Conservation (phyloP, 2,329 filamentous ascomycete species). For the Colletotrichum limetticola region DNA sequence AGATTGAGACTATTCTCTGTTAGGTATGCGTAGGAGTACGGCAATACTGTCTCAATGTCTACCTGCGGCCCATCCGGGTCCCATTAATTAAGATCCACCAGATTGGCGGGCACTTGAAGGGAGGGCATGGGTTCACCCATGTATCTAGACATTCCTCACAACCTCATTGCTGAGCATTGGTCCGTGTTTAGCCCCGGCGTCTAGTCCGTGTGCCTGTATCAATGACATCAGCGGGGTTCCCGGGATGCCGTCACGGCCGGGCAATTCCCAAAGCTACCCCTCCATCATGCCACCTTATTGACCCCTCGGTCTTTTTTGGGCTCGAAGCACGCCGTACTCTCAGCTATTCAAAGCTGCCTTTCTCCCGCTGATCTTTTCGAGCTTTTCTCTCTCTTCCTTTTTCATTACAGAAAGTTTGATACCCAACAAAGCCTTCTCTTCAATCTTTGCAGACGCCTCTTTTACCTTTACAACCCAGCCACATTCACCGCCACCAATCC, state of each 20-base stretch:
- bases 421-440: not conserved
- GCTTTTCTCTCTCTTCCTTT: not conserved
- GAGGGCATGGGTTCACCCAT: constrained; percentile 4
- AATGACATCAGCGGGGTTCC: constrained; percentile 34
- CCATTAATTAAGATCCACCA: constrained; percentile 18
- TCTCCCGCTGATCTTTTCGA: not conserved
- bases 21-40: not conserved
- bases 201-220: constrained; percentile 10
- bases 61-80: constrained; percentile 28
- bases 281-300: constrained; percentile 27
- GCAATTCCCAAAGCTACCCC: constrained; percentile 26
- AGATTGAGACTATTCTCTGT: not conserved
- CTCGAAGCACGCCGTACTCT: not conserved
- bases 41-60: not conserved
- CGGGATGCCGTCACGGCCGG: constrained; percentile 29
- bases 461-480: not conserved
- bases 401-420: constrained; percentile 10
- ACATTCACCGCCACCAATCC: not conserved
- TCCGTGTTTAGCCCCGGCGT: constrained; percentile 16
- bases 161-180: constrained; percentile 17
- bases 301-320: not conserved
- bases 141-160: constrained; percentile 1
- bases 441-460: not conserved
- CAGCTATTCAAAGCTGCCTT: constrained; percentile 20
- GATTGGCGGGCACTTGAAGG: not conserved